Base-by-base conservation (phyloP, 2,329 filamentous ascomycete species). In the Clonostachys chloroleuca region DNA sequence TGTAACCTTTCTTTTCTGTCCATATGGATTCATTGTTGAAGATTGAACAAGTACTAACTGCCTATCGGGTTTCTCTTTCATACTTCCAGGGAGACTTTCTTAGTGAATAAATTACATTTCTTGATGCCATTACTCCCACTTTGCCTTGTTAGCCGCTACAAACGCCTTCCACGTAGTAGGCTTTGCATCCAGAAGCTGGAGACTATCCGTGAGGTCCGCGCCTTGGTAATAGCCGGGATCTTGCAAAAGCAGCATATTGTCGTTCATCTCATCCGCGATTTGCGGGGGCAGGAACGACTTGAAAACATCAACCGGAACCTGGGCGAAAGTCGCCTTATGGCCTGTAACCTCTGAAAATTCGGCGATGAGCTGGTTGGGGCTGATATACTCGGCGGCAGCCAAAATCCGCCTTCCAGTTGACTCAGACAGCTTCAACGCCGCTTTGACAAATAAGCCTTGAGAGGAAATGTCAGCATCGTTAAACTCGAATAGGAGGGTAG, bases 171-270 rank as follows among this genome's bases (percentile, higher is more conserved):
- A 70, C 5, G 59, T 62, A 1, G 60, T 65, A 4, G 67, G 60
- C 59, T 62, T 60, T 34, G 67, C 63, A 5, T 62, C 61, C 6
- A 72, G 39, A 20, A 70, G 52, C 3, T 47, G 52, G 36, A 59
- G 45, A 33, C 63, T 67, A 48, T 61, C 59, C 12, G 55, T 54
- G 8, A 71, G 48, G 36, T 58, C 55, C 34, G 58, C 65, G 2
- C 63, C 64, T 6, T 49, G 63, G 35, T 67, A 74, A 51, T 73
- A 74, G 1, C 69, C 69, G 5, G 64, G 68, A 16, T 67, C 63
- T 30, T 65, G 59, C n/a, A 73, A 49, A 7, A 74, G 56, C 16
- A 64, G 52, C 58, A 70, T 63, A 47, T 70, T 74, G 56, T 74
- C 69, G 14, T 67, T 48, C 52, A 73, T 43, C 50, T 74, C 70